Evolutionary conservation across 2,329 filamentous ascomycete species (phyloP).

Genomic region (Aaosphaeria arxii): DNA sequence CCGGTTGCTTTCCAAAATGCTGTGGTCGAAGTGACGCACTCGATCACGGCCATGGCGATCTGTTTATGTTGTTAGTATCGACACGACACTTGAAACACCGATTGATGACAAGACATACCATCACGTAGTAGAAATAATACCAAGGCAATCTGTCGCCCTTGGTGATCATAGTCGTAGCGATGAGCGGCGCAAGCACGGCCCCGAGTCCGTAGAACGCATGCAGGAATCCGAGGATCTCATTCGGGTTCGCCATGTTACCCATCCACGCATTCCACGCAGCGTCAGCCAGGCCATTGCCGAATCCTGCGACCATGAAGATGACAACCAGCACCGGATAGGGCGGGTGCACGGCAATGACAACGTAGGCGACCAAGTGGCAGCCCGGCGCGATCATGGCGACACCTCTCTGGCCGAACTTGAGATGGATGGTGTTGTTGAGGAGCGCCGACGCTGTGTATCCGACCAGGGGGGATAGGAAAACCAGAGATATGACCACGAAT

Average conservation of each 20-base stretch:
- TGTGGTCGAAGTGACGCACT: constrained; percentile 50
- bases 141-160: constrained; percentile 57
- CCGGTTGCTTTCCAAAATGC: constrained; percentile 66
- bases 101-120: constrained; percentile 51
- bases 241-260: constrained; percentile 70
- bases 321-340: constrained; percentile 66
- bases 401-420: constrained; percentile 66
- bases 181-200: constrained; percentile 65
- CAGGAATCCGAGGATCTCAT: constrained; percentile 70
- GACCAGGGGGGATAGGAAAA: constrained; percentile 65
- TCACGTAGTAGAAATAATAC: constrained; percentile 75
- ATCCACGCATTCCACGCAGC: constrained; percentile 61
- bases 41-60: constrained; percentile 56
- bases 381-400: constrained; percentile 64
- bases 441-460: constrained; percentile 65
- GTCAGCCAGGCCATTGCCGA: constrained; percentile 69
- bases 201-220: constrained; percentile 72
- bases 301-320: constrained; percentile 63
- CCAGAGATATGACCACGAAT: constrained; percentile 62
- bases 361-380: constrained; percentile 63
- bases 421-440: constrained; percentile 63
- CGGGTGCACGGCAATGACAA: constrained; percentile 64
- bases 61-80: constrained; percentile 8
- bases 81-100: not conserved
- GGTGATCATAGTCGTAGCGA: constrained; percentile 71